Evolutionary conservation across 208 protist genomes (phyloP), one percentile per base, ranked within the genome.

Genomic region (Acanthamoeba healyi): DNA sequence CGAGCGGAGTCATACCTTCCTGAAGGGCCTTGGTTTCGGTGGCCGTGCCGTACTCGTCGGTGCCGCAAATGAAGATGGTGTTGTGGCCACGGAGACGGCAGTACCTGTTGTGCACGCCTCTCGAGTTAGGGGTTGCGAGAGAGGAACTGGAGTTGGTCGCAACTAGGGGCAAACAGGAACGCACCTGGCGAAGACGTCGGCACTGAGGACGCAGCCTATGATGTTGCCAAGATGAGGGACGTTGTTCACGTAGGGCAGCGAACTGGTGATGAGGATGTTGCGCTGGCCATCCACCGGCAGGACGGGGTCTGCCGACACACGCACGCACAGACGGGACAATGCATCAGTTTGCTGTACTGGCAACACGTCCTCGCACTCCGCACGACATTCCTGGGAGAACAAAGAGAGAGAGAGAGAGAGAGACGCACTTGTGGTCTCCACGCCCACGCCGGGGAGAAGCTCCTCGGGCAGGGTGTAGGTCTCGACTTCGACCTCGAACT

Each of bases 211-310:
- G 72, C 97, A 98, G 82, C 98, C 98, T 58, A 98, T 97, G 70
- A 98, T 98, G 94, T 98, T 98, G 81, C 98, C 98, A 22, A 98
- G 90, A 89, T 98, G 98, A 67, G 98, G 98, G 29, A 98, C 97
- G 94, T 98, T 98, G 94, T 98, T 98, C 2, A 98, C 97, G 72
- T 98, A 98, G 29, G 98, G 98, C 81, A 98, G 93, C 44, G 97
- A 97, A 49, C 72, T 94, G 36, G 98, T 98, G 79, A 98, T 97
- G 22, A 98, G 94, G 32, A 98, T 94, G 94, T 98, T 98, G 90
- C 97, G 95, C 65, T 96, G 17, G 63, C 94, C 97, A 15, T 82
- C 46, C 10, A 91, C 72, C 29, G 95, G 96, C 29, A 94, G 34
- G 26, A 79, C 70, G 6, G 91, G 54, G 42, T 54, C 91, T 93